Evolutionary conservation across 768 basidiomycete genomes (phyloP), one percentile per base, ranked within the genome.

Genomic region (Lactifluus piperatus): DNA sequence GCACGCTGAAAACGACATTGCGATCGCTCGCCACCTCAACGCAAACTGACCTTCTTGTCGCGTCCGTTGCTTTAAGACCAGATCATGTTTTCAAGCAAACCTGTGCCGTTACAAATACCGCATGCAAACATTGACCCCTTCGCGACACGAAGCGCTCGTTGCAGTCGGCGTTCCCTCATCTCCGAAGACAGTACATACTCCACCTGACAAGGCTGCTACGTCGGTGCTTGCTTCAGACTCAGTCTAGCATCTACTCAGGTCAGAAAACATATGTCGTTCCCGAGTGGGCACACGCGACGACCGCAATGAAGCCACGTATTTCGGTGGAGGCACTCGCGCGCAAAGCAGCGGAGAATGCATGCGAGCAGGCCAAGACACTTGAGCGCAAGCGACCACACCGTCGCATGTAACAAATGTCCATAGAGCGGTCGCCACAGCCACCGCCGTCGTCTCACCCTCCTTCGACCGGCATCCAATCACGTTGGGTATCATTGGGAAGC

Each of bases 281-380:
- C 1, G 80, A 76, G 9, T 90, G 87, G 87, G 87, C 87, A 29
- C 75, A 79, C 39, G 89, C 87, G 7, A 71, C 71, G 29, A 90
- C 87, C 0, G 77, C 85, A 3, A 82, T 74, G 10, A 77, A 79
- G 65, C 87, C 87, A 4, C 76, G 86, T n/a, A 68, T 87, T 20
- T 84, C 85, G 11, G 80, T 82, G 36, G 80, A 81, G 41, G 76
- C 72, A 2, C 48, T 64, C 29, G 54, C 65, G 11, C 63, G 63
- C 9, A 58, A 55, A 36, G 54, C 60, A 24, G 30, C 34, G 2
- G 62, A 63, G 22, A 53, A 51, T 10, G 51, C 55, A 22, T 44
- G 46, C 18, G 53, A 62, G 10, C 49, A 62, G 30, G 46, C 54
- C 34, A 51, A 55, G 26, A 27, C 49, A 5, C 49, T 62, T 16